Percentiles rank a stretch among this genome's conserved stretches.
Evolutionary conservation across 2,329 filamentous ascomycete genomes (phyloP).

Genomic region (Talaromyces sp.): DNA sequence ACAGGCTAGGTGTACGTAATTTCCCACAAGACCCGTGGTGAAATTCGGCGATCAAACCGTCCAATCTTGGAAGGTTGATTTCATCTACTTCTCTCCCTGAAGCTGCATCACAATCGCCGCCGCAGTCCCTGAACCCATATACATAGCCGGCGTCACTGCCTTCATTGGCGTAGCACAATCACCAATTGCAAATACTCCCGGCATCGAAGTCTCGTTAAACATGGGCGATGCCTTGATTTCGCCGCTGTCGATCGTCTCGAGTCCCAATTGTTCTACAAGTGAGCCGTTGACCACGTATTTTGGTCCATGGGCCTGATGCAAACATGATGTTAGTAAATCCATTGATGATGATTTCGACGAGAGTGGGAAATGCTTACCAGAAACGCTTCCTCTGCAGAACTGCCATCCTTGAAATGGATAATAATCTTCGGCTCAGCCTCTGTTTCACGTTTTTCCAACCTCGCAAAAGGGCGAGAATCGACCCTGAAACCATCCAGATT

Average conservation of each 20-base stretch:
- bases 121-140: slow-evolving; percentile 13
- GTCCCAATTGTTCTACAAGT: slow-evolving; percentile 12
- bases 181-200: slow-evolving; percentile 14
- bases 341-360: not conserved
- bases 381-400: slow-evolving; percentile 9
- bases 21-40: not conserved
- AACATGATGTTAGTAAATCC: not conserved
- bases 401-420: slow-evolving; percentile 13
- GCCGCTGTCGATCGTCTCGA: slow-evolving; percentile 8
- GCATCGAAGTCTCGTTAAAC: slow-evolving; percentile 14
- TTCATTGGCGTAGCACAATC: slow-evolving; percentile 14
- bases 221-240: slow-evolving; percentile 14
- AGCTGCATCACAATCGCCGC: slow-evolving; percentile 12
- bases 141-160: slow-evolving; percentile 11
- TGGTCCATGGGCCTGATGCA: slow-evolving; percentile 7
- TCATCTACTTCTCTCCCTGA: not conserved
- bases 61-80: not conserved
- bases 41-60: not conserved
- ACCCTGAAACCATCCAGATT: slow-evolving; percentile 1
- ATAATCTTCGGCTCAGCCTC: not conserved
- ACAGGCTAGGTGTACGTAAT: too few relatives aligned
- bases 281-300: slow-evolving; percentile 2
- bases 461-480: slow-evolving; percentile 13
- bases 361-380: slow-evolving; percentile 1
- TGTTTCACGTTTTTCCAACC: slow-evolving; percentile 6